Conservation (phyloP, 179 eudicot genomes). For the Vitellaria paradoxa region DNA sequence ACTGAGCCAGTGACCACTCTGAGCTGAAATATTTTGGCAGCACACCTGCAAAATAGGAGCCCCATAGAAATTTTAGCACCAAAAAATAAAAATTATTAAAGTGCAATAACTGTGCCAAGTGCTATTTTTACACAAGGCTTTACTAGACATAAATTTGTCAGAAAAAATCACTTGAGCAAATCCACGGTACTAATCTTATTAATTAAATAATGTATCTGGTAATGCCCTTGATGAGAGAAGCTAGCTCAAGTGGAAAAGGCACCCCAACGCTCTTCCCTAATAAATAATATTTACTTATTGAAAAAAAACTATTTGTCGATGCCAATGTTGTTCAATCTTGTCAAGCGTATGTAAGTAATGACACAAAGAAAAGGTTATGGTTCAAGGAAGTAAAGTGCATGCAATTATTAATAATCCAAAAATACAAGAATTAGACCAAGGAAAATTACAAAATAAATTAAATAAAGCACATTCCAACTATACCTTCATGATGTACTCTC, state of each 20-base stretch:
- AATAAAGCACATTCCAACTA: too few relatives aligned
- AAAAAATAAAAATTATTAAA: background rate
- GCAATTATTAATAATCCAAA: background rate
- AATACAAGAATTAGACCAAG: background rate
- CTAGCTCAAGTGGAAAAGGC: background rate
- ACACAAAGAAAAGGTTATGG: background rate
- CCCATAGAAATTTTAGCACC: background rate
- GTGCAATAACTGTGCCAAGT: too few relatives aligned
- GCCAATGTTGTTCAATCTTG: too few relatives aligned
- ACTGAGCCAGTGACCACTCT: constrained; percentile 87
- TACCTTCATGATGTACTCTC: too few relatives aligned
- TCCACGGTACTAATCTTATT: background rate
- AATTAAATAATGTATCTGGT: background rate
- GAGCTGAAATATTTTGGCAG: constrained; percentile 88
- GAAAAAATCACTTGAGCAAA: background rate
- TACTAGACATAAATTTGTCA: background rate
- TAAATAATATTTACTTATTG: too few relatives aligned
- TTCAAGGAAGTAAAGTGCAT: background rate
- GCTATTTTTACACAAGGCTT: too few relatives aligned
- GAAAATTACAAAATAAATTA: too few relatives aligned
- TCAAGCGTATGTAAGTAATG: background rate
- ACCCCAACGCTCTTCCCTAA: too few relatives aligned
- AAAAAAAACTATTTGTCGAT: too few relatives aligned
- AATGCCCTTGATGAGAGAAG: background rate
- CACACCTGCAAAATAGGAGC: constrained; percentile 53